phyloP scores from a whole-genome alignment of 306 rosid genomes.

The Prinsepia uniflora region DNA sequence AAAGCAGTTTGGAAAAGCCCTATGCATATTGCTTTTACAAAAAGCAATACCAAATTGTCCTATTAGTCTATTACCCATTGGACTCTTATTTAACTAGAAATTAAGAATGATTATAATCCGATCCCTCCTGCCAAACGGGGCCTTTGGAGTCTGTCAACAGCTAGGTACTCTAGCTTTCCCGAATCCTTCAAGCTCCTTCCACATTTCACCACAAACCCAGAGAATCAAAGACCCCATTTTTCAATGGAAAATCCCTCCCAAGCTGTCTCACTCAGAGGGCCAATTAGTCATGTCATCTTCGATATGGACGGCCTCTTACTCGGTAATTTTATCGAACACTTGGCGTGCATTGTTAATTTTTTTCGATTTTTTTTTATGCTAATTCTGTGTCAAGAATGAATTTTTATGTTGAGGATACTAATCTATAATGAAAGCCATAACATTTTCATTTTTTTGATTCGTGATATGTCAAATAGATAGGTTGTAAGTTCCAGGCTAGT shows the following conservation, averaged over 20 bases:
- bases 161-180: too few species aligned
- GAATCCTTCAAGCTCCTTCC: too few species aligned
- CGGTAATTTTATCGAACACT: slow-evolving; percentile 41
- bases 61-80: too few species aligned
- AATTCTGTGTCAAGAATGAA: neutral
- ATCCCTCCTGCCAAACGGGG: too few species aligned
- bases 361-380: neutral
- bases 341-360: neutral
- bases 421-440: neutral
- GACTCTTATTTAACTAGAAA: too few species aligned
- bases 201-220: too few species aligned
- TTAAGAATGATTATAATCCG: too few species aligned
- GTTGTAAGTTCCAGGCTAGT: slow-evolving; percentile 1
- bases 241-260: slow-evolving; percentile 49
- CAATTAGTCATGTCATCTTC: slow-evolving; percentile 65
- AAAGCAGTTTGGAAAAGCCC: too few species aligned
- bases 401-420: neutral
- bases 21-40: too few species aligned
- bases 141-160: too few species aligned
- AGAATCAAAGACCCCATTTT: too few species aligned
- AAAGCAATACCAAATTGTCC: too few species aligned
- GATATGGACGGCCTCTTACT: slow-evolving; percentile 98
- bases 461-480: neutral
- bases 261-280: slow-evolving; percentile 25
- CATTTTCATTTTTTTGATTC: neutral